Conservation (phyloP, 805 yeast species). For the Lipomyces yamanashiensis region DNA sequence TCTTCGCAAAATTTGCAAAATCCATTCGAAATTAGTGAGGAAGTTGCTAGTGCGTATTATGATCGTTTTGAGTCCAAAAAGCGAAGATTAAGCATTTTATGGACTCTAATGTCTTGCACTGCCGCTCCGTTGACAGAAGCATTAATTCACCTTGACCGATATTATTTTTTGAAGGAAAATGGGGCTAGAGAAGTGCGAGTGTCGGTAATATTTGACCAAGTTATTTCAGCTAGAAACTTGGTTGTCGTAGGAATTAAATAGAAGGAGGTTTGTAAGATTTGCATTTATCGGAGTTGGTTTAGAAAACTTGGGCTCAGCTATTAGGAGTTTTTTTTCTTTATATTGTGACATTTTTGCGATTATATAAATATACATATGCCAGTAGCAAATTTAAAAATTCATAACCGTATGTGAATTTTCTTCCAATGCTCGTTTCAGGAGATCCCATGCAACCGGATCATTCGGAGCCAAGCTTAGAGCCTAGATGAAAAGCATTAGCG, state of each 20-base stretch:
- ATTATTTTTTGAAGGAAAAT: constrained; percentile 26
- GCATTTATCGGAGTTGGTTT: constrained; percentile 5
- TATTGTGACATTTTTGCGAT: not conserved
- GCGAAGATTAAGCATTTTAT: constrained; percentile 32
- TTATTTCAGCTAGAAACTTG: constrained; percentile 35
- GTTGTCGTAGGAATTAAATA: constrained; percentile 34
- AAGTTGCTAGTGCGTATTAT: constrained; percentile 17
- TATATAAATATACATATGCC: not conserved
- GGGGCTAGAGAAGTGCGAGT: constrained; percentile 31
- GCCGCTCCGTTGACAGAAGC: constrained; percentile 38
- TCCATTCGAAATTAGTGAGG: constrained; percentile 26
- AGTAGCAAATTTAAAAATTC: not conserved
- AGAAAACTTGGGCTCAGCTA: too few relatives aligned
- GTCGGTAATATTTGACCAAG: constrained; percentile 36
- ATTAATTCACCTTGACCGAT: constrained; percentile 36
- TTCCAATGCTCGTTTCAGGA: constrained; percentile 68
- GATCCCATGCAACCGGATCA: constrained; percentile 83
- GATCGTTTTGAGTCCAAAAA: constrained; percentile 14
- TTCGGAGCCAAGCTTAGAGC: constrained; percentile 78
- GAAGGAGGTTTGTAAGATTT: not conserved
- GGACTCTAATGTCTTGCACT: constrained; percentile 38
- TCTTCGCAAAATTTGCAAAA: constrained; percentile 2
- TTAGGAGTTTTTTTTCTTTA: not conserved
- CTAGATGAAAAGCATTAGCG: constrained; percentile 8
- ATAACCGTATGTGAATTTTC: constrained; percentile 27